Evolutionary conservation across 148 eudicot species (phyloP).

Genomic region (Diospyros lotus): DNA sequence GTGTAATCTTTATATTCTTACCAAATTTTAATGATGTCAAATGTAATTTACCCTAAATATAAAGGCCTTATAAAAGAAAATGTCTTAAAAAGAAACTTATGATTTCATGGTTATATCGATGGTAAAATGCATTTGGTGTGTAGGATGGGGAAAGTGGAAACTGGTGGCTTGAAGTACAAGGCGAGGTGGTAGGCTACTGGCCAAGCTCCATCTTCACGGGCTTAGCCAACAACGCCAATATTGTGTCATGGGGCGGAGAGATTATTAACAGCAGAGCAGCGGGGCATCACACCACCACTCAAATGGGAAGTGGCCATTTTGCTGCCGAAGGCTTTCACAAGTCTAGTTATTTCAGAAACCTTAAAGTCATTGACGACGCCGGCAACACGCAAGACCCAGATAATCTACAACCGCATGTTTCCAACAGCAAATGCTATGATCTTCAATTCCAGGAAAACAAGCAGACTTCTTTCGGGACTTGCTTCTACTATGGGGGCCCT

Average conservation of each 20-base stretch:
- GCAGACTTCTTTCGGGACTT: background rate
- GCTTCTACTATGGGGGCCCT: constrained; percentile 8
- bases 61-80: background rate
- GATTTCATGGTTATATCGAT: background rate
- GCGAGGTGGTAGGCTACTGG: background rate
- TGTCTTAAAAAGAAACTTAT: background rate
- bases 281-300: constrained; percentile 1
- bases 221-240: background rate
- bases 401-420: background rate
- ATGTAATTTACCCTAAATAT: too few species aligned
- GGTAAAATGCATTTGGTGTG: background rate
- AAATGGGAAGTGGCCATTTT: constrained; percentile 13
- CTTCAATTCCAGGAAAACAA: background rate
- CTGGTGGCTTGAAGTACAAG: constrained; percentile 1
- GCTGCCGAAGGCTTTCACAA: background rate
- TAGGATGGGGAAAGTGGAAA: background rate
- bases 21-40: too few species aligned
- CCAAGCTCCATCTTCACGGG: background rate
- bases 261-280: background rate
- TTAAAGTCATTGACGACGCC: background rate
- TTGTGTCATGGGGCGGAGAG: constrained; percentile 9
- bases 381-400: background rate
- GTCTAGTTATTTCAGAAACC: background rate
- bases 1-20: too few species aligned
- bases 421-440: constrained; percentile 10